Evolutionary conservation across 768 basidiomycete genomes (phyloP).

Genomic region (Tricholoma sp.): DNA sequence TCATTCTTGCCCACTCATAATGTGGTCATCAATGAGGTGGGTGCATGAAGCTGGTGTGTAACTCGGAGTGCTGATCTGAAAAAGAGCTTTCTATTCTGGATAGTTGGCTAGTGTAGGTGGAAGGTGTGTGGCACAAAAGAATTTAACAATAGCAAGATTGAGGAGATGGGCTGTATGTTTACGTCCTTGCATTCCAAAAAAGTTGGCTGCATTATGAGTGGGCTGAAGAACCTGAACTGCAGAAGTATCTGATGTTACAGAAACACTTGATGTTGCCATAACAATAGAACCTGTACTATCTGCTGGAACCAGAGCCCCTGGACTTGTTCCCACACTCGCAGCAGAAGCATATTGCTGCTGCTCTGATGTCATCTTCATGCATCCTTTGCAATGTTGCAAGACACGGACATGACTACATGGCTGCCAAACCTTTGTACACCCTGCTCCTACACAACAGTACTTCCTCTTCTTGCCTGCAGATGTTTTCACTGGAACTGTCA

Average conservation of each 20-base stretch:
- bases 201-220: no score
- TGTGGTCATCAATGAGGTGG: not conserved
- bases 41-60: not conserved
- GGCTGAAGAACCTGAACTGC: no score
- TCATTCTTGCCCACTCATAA: not conserved
- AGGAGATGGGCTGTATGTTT: not conserved
- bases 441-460: not conserved
- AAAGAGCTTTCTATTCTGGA: not conserved
- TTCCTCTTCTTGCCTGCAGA: not conserved
- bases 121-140: not conserved
- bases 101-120: not conserved
- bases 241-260: no score
- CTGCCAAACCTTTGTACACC: not conserved
- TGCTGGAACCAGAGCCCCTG: not conserved
- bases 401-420: not conserved
- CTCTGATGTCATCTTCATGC: not conserved
- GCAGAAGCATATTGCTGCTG: not conserved
- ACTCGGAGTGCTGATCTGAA: not conserved
- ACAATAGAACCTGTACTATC: not conserved
- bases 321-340: not conserved
- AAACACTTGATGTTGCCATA: no score
- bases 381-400: not conserved
- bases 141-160: not conserved
- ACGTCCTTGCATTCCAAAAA: not conserved
- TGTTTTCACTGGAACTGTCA: not conserved